A percentile compares a stretch with the other conserved stretches of the same genome.
These are phyloP conservation scores for Coemansia sp. DNA, from an alignment of 192 early-diverging fungal genomes.

Conservation along the genomic window DNA sequence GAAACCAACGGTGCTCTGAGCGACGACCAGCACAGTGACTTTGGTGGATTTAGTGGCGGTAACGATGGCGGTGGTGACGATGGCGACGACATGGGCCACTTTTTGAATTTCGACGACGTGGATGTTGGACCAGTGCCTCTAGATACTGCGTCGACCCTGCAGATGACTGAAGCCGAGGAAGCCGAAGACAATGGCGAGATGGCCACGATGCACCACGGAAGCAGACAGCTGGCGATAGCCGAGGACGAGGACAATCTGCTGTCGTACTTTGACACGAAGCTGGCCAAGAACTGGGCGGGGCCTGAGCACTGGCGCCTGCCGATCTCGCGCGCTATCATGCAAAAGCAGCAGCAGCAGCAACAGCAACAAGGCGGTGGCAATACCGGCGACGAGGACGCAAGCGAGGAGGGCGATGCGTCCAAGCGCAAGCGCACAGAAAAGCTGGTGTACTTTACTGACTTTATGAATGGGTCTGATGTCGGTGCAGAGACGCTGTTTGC, in stretches of 20 bases:
- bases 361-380: conserved; percentile 13
- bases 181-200: conserved; percentile 23
- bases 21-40: conserved; percentile 21
- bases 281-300: conserved; percentile 88
- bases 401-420: conserved; percentile 32
- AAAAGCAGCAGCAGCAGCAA: conserved; percentile 34
- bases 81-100: conserved; percentile 49
- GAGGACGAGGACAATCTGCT: conserved; percentile 70
- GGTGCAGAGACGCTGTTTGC: conserved; percentile 74
- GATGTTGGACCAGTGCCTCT: conserved; percentile 49
- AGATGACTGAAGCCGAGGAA: conserved; percentile 34
- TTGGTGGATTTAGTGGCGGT: conserved; percentile 15
- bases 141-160: conserved; percentile 39
- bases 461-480: conserved; percentile 62
- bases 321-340: conserved; percentile 48
- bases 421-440: conserved; percentile 60
- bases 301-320: conserved; percentile 88
- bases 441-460: conserved; percentile 60
- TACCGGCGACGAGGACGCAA: conserved; percentile 20
- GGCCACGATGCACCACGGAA: conserved; percentile 13
- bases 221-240: conserved; percentile 36
- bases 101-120: conserved; percentile 48
- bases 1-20: conserved; percentile 18
- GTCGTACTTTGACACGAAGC: conserved; percentile 84
- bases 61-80: conserved; percentile 29